Conservation (phyloP, 148 eudicot species). For the Salicornia ramosissima region DNA sequence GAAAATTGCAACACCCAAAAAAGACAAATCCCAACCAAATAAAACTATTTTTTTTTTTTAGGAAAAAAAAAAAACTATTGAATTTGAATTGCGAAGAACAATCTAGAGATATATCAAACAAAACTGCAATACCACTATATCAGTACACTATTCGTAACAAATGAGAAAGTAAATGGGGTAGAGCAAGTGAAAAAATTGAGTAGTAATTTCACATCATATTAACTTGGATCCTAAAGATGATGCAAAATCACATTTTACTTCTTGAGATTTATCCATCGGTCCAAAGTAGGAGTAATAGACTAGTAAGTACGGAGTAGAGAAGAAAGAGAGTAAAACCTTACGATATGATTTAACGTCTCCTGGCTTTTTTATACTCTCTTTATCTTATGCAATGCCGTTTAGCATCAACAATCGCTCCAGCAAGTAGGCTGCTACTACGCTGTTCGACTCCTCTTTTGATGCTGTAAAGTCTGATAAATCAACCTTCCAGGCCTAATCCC, state of each 20-base stretch:
- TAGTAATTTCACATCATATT: too few relatives aligned
- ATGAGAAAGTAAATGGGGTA: too few relatives aligned
- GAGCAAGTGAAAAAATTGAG: too few relatives aligned
- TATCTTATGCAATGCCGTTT: conserved; percentile 19
- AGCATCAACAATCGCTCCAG: conserved; percentile 22
- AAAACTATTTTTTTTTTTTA: too few relatives aligned
- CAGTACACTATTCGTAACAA: too few relatives aligned
- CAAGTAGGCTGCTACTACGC: conserved; percentile 1
- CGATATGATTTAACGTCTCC: not conserved
- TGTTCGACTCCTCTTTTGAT: conserved; percentile 15
- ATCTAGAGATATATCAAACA: not conserved
- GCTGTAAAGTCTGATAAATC: conserved; percentile 14
- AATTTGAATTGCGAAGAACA: not conserved
- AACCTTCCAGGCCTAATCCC: not conserved
- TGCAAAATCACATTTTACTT: too few relatives aligned
- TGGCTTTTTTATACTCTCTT: not conserved
- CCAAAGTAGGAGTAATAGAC: not conserved
- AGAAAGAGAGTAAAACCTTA: not conserved
- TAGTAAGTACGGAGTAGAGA: not conserved
- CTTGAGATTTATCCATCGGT: too few relatives aligned
- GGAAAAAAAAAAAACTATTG: not conserved
- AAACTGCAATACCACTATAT: too few relatives aligned
- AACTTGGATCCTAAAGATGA: too few relatives aligned
- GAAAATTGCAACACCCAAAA: conserved; percentile 11
- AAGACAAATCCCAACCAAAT: conserved; percentile 5